Conservation (phyloP, 2,329 filamentous ascomycete genomes). For the Cytospora chrysosperma region DNA sequence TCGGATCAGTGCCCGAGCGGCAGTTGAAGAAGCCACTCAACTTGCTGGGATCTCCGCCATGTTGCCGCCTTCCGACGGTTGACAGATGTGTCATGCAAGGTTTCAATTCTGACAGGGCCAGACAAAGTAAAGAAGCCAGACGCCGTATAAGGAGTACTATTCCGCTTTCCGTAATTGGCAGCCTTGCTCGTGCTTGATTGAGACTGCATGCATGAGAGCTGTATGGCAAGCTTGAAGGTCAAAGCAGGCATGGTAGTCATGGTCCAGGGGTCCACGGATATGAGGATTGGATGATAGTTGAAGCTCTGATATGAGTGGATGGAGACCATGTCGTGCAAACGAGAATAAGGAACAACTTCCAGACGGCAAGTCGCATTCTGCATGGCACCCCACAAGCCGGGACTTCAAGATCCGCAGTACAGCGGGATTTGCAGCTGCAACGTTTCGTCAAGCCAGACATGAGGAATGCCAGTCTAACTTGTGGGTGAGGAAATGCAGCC, state of each 20-base stretch:
- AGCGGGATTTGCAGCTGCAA: background rate
- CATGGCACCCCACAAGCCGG: constrained; percentile 6
- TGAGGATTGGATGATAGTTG: background rate
- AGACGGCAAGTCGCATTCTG: constrained; percentile 18
- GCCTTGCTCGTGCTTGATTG: too few relatives aligned
- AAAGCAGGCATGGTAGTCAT: background rate
- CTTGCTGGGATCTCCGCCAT: background rate
- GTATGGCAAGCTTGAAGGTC: background rate
- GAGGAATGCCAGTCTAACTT: background rate
- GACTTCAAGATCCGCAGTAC: background rate
- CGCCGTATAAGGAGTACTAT: background rate
- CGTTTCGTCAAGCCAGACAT: background rate
- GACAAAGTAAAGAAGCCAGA: background rate
- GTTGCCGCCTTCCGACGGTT: constrained; percentile 8
- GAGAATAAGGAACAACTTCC: constrained; percentile 14
- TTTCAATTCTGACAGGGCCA: constrained; percentile 1
- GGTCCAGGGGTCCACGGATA: background rate
- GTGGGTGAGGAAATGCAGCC: constrained; percentile 14
- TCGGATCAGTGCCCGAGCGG: constrained; percentile 1
- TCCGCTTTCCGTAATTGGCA: background rate
- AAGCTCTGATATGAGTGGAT: background rate
- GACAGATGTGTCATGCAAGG: background rate
- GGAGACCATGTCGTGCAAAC: constrained; percentile 16
- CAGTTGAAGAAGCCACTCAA: constrained; percentile 18
- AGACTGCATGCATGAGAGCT: background rate